Percentiles rank a stretch among this genome's conserved stretches.
These are phyloP conservation scores for Xylaria grammica DNA, from an alignment of 495 filamentous ascomycete genomes.

Conservation along the genomic window DNA sequence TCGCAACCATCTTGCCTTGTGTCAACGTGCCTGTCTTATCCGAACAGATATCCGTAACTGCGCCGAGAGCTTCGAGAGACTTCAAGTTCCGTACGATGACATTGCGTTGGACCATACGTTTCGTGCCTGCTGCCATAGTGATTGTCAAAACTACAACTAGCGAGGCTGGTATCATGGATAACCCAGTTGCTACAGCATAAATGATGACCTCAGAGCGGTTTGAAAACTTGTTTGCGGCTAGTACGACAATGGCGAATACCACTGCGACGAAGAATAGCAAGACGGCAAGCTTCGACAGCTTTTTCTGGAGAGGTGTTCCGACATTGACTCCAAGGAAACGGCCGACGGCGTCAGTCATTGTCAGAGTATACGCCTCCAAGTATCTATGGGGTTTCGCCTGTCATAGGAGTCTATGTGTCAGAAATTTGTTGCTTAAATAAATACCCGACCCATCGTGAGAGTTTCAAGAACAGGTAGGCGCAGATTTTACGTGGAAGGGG, in stretches of 20 bases:
- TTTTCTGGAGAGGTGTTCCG: conserved; percentile 59
- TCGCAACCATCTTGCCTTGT: conserved; percentile 67
- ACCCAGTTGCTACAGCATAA: conserved; percentile 63
- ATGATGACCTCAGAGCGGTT: conserved; percentile 52
- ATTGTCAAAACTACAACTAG: conserved; percentile 61
- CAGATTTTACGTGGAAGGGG: no score
- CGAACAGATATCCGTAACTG: conserved; percentile 73
- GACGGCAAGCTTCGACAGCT: conserved; percentile 56
- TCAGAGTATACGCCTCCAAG: conserved; percentile 70
- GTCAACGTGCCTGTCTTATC: conserved; percentile 77
- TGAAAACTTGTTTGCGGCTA: conserved; percentile 54
- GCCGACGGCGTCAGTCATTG: conserved; percentile 67
- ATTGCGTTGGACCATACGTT: conserved; percentile 54
- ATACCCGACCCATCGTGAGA: no score
- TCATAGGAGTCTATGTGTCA: no score
- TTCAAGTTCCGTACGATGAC: conserved; percentile 59
- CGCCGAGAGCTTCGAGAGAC: conserved; percentile 65
- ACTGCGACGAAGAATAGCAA: conserved; percentile 55
- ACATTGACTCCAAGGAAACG: conserved; percentile 71
- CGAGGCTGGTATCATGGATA: conserved; percentile 62
- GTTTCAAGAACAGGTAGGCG: no score
- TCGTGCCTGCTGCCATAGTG: conserved; percentile 60
- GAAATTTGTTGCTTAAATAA: no score
- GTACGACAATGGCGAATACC: conserved; percentile 56
- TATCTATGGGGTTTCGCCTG: conserved; percentile 67